A percentile compares a stretch with the other conserved stretches of the same genome.
These are phyloP conservation scores for Erysimum cheiri DNA, from an alignment of 441 rosid genomes.

Conservation along the genomic window DNA sequence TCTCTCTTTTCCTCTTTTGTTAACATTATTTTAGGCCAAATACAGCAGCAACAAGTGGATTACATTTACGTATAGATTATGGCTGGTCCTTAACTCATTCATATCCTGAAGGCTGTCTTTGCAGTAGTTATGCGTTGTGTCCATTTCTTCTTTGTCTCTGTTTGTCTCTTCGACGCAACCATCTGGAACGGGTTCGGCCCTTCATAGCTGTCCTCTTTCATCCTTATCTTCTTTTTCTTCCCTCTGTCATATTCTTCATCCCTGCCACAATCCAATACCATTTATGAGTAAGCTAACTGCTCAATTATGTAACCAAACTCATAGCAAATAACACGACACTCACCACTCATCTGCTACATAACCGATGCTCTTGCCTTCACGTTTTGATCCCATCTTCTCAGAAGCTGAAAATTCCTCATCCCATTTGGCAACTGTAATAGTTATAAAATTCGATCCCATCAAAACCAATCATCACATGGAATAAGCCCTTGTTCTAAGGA, in stretches of 20 bases:
- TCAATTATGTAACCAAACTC: conserved; percentile 4
- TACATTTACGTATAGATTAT: conserved; percentile 27
- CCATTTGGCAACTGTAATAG: conserved; percentile 78
- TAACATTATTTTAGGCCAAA: conserved; percentile 34
- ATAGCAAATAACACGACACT: conserved; percentile 41
- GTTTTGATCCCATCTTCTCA: conserved; percentile 43
- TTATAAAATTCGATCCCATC: conserved; percentile 29
- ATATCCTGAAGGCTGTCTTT: conserved; percentile 78
- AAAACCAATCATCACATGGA: conserved; percentile 29
- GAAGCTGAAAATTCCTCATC: conserved; percentile 57
- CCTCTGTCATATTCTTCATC: conserved; percentile 94
- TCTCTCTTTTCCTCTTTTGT: conserved; percentile 34
- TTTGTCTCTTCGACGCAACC: conserved; percentile 55
- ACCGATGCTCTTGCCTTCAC: conserved; percentile 55
- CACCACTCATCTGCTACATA: conserved; percentile 90
- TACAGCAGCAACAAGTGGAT: conserved; percentile 36
- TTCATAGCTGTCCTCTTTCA: conserved; percentile 47
- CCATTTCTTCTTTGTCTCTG: conserved; percentile 55
- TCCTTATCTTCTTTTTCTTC: conserved; percentile 78
- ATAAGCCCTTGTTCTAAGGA: conserved; percentile 13
- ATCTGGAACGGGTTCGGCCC: conserved; percentile 85
- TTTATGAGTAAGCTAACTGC: conserved; percentile 12
- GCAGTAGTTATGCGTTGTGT: conserved; percentile 48
- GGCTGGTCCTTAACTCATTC: conserved; percentile 27
- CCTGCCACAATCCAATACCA: conserved; percentile 52